These are phyloP conservation scores for Scedosporium apiospermum DNA, from an alignment of 2,329 filamentous ascomycete species.

Conservation along the genomic window DNA sequence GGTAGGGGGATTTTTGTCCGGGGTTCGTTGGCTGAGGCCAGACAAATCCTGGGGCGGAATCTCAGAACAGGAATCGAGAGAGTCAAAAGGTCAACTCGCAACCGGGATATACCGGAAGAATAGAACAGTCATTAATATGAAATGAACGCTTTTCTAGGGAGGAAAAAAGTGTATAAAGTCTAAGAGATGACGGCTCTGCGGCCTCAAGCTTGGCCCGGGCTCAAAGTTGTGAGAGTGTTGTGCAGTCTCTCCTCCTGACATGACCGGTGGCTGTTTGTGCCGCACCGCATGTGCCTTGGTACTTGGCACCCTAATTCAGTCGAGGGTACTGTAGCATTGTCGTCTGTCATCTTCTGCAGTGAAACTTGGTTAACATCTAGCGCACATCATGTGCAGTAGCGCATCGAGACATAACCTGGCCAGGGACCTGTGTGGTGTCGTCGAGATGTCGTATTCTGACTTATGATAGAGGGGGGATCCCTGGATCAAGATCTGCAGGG, in stretches of 20 bases:
- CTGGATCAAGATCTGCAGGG: background rate
- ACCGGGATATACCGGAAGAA: no score
- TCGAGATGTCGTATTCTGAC: no score
- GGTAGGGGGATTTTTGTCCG: background rate
- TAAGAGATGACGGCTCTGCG: background rate
- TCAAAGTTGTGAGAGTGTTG: no score
- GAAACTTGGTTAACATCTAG: background rate
- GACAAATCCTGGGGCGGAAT: background rate
- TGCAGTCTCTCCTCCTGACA: background rate
- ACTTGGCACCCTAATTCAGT: background rate
- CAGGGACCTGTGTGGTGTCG: no score
- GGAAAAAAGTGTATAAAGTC: background rate
- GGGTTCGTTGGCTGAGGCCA: background rate
- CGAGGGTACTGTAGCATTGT: background rate
- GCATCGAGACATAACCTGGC: background rate
- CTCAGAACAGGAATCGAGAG: background rate
- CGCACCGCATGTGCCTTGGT: background rate
- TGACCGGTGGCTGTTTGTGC: background rate
- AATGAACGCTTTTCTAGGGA: no score
- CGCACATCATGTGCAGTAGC: background rate
- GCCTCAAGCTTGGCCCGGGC: background rate
- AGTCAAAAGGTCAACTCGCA: no score
- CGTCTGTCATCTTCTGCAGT: background rate
- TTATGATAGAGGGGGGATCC: no score
- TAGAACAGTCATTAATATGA: no score